phyloP scores from a whole-genome alignment of 805 yeast species.

The Blastobotrys attinorum region DNA sequence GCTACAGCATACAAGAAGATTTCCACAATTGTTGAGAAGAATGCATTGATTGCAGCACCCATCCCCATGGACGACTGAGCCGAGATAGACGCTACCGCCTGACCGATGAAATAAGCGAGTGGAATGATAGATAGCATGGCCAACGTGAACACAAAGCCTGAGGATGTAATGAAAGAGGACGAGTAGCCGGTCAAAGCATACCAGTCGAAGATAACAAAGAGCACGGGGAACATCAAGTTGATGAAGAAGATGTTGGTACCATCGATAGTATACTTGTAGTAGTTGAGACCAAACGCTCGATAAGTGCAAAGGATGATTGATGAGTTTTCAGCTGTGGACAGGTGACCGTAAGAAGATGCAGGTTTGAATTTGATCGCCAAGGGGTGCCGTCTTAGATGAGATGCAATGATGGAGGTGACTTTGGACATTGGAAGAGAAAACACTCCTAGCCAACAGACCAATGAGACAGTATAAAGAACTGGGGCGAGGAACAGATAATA shows the following conservation, averaged over 20 bases:
- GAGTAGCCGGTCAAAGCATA: slow-evolving; percentile 48
- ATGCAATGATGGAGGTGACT: slow-evolving; percentile 55
- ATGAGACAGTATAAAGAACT: slow-evolving; percentile 43
- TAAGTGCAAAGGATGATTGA: slow-evolving; percentile 76
- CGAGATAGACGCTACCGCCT: slow-evolving; percentile 97
- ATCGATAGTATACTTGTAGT: slow-evolving; percentile 91
- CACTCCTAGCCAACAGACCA: slow-evolving; percentile 71
- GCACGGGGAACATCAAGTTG: slow-evolving; percentile 70
- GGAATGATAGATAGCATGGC: slow-evolving; percentile 85
- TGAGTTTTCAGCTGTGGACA: slow-evolving; percentile 32
- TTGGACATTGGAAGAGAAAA: slow-evolving; percentile 93
- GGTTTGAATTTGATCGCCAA: slow-evolving; percentile 72
- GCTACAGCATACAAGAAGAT: slow-evolving; percentile 91
- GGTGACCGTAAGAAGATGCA: slow-evolving; percentile 25
- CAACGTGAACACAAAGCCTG: slow-evolving; percentile 59
- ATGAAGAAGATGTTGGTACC: slow-evolving; percentile 92
- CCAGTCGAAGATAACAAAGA: slow-evolving; percentile 75
- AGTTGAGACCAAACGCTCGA: slow-evolving; percentile 85
- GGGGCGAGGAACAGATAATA: slow-evolving; percentile 71
- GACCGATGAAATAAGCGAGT: slow-evolving; percentile 93
- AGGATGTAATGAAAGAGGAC: slow-evolving; percentile 44
- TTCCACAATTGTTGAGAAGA: slow-evolving; percentile 93
- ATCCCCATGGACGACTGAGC: slow-evolving; percentile 99
- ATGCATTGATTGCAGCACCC: slow-evolving; percentile 97
- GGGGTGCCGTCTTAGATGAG: slow-evolving; percentile 85